Conservation (phyloP, 768 basidiomycete species). For the Hydnum rufescens region DNA sequence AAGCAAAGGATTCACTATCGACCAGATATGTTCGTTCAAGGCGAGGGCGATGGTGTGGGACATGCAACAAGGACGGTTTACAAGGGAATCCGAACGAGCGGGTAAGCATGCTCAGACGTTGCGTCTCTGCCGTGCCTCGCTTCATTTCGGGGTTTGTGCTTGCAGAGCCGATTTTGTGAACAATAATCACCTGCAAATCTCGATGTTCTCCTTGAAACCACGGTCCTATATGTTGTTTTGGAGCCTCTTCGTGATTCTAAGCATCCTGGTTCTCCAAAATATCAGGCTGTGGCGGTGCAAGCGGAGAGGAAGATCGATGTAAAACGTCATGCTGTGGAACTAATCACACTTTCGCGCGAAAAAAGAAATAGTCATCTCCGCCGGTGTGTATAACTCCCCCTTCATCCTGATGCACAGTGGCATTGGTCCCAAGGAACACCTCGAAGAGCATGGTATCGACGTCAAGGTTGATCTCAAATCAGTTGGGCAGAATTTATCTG, state of each 20-base stretch:
- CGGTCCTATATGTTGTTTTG: neutral
- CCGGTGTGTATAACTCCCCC: constrained; percentile 21
- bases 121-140: too few relatives aligned
- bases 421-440: constrained; percentile 43
- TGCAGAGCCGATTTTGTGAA: constrained; percentile 1
- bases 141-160: neutral
- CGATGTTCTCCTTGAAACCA: neutral
- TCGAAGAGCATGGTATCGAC: constrained; percentile 32
- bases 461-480: constrained; percentile 44
- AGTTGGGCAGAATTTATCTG: constrained; percentile 53
- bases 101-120: neutral
- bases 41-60: neutral
- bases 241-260: neutral
- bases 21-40: neutral
- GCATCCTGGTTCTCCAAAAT: too few relatives aligned
- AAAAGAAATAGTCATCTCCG: constrained; percentile 12
- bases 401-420: constrained; percentile 28
- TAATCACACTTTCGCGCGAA: neutral
- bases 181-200: neutral
- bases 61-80: neutral
- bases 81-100: neutral
- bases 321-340: neutral
- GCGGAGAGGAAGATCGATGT: neutral
- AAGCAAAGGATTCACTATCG: neutral
- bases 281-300: neutral